A percentile compares a stretch with the other conserved stretches of the same genome.
phyloP scores from a whole-genome alignment of 129 eudicot genomes.

The Chrysanthemum seticuspe region DNA sequence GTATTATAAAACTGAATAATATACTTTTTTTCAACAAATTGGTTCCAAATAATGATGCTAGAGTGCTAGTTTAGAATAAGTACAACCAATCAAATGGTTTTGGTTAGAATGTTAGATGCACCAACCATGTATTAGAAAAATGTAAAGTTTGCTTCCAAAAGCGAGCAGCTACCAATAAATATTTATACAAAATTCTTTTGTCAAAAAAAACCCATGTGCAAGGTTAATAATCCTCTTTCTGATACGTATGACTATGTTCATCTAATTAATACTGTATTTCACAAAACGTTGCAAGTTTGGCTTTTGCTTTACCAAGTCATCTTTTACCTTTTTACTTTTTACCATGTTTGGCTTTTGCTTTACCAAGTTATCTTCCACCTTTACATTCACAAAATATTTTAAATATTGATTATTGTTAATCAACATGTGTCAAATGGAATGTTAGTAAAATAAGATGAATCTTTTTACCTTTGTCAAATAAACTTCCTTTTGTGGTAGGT shows the following conservation, averaged over 20 bases:
- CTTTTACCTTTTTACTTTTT: too few species aligned
- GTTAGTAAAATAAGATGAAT: too few species aligned
- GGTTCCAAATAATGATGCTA: background rate
- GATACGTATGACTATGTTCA: background rate
- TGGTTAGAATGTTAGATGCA: constrained; percentile 9
- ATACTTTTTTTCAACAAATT: background rate
- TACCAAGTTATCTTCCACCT: too few species aligned
- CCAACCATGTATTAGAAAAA: constrained; percentile 7
- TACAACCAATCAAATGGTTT: constrained; percentile 6
- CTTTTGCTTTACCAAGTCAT: too few species aligned
- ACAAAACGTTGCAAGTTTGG: too few species aligned
- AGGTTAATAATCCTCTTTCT: background rate
- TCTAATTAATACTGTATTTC: too few species aligned
- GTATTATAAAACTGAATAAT: background rate
- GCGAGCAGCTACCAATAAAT: background rate
- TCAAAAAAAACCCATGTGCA: constrained; percentile 24
- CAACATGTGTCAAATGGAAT: too few species aligned
- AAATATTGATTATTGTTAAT: too few species aligned
- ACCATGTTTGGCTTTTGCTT: too few species aligned
- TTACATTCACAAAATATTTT: too few species aligned
- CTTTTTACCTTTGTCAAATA: too few species aligned
- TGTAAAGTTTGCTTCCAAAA: background rate
- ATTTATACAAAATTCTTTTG: background rate
- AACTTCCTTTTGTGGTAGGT: too few species aligned
- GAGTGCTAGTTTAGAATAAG: constrained; percentile 5